Base-by-base conservation (phyloP, 2,329 filamentous ascomycete genomes). In the Aspergillus floridensis region DNA sequence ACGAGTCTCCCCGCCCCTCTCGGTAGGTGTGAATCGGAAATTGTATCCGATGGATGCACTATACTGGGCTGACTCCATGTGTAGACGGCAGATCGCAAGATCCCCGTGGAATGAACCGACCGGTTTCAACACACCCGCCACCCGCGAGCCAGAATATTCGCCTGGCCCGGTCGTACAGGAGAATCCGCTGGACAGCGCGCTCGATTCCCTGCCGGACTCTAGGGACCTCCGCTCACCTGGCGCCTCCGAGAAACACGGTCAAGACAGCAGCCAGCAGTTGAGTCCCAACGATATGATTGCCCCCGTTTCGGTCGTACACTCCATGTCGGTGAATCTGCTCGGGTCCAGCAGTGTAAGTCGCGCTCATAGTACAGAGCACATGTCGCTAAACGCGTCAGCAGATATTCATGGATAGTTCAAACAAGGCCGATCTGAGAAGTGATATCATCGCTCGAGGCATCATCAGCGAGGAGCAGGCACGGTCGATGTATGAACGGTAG, bases 231-330 rank as follows among this genome's bases (percentile, higher is more conserved):
- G 64, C 32, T 54, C 67, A 11, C 67, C 70, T n/a, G 65, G 68
- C 32, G 63, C 66, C 2, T 59, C 59, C 21, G 66, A 72, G 51
- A 62, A 68, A 32, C 65, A 66, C 61, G 66, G 68, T 4, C 66
- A 67, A 1, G 72, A 74, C 11, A 68, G 69, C 11, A 68, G 69
- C 8, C 72, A 74, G 53, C 71, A 74, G 16, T 60, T 74, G 12
- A 74, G 68, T 26, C 70, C 72, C 1, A 71, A 72, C 56, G 72
- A 74, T 53, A 74, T 74, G 72, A 74, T 74, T 44, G 72, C 72
- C 5, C 72, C 72, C 1, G 68, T 66, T 2, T 74, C 72, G 10
- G 71, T 67, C 2, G 68, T 74, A 57, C 72, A 74, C 58, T 74
- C 72, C 1, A 74, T 74, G 72, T 74, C 72, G 10, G 70, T 74